A percentile compares a stretch with the other conserved stretches of the same genome.
phyloP scores from a whole-genome alignment of 2,329 filamentous ascomycete species.

The Bipolaris bicolor region DNA sequence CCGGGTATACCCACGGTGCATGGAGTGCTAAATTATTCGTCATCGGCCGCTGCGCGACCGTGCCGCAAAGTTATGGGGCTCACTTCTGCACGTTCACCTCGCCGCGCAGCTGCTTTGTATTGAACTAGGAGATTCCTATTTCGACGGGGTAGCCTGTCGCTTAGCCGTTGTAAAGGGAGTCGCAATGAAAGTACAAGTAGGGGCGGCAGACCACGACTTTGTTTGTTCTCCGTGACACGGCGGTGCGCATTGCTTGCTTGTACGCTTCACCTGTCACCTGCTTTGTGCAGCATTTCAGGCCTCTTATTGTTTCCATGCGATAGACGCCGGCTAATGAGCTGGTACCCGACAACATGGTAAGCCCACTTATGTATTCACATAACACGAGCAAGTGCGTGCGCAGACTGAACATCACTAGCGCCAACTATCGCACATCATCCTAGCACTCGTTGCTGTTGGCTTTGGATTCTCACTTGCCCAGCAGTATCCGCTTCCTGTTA shows the following conservation, averaged over 20 bases:
- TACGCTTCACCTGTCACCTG: neutral
- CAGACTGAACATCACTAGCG: conserved; percentile 3
- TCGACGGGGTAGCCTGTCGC: neutral
- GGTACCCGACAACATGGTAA: conserved; percentile 11
- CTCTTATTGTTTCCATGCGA: conserved; percentile 23
- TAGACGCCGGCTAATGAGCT: conserved; percentile 13
- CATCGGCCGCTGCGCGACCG: neutral
- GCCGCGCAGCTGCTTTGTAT: conserved; percentile 8
- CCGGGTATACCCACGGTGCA: neutral
- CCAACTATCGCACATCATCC: conserved; percentile 19
- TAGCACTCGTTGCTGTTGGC: conserved; percentile 18
- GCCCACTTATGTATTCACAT: neutral
- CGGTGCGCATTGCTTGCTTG: neutral
- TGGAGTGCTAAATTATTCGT: neutral
- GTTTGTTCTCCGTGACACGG: neutral
- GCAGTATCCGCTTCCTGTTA: conserved; percentile 49
- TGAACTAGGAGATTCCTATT: conserved; percentile 3
- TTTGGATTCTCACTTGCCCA: conserved; percentile 41
- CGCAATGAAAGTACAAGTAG: conserved; percentile 5
- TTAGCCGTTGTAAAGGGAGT: neutral
- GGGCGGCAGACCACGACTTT: neutral
- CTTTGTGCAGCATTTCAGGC: conserved; percentile 2
- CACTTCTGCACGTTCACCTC: neutral
- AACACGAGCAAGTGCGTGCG: neutral
- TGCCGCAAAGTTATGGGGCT: neutral